phyloP scores from a whole-genome alignment of 106 monocot genomes.

The Acorus calamus region DNA sequence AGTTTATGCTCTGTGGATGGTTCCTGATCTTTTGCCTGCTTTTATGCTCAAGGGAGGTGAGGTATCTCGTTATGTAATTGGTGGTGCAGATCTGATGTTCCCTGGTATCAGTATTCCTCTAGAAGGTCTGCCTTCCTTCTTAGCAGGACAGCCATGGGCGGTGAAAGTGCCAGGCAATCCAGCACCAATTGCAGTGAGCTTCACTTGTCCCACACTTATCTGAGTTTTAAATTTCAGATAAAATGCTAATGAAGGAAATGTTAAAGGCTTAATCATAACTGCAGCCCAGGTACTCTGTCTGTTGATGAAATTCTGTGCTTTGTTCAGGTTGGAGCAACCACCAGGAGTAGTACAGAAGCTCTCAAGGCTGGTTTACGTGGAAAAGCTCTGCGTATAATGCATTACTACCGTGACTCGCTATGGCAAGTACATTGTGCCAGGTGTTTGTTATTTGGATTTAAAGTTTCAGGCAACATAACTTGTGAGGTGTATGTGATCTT shows the following conservation, averaged over 20 bases:
- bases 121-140: constrained; percentile 78
- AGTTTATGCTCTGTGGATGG: constrained; percentile 98
- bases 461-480: no score
- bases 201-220: no score
- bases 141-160: constrained; percentile 72
- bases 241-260: no score
- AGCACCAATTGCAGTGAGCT: constrained; percentile 86
- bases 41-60: constrained; percentile 86
- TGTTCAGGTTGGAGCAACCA: constrained; percentile 72
- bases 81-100: constrained; percentile 99
- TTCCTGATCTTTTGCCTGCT: constrained; percentile 73
- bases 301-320: background rate
- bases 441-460: background rate
- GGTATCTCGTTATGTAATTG: constrained; percentile 82
- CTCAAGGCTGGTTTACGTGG: constrained; percentile 87
- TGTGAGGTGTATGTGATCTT: background rate
- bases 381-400: constrained; percentile 77
- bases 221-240: no score
- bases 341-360: constrained; percentile 63
- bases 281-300: background rate
- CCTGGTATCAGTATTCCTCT: constrained; percentile 82
- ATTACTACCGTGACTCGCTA: constrained; percentile 69
- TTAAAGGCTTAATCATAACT: background rate
- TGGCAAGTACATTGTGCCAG: constrained; percentile 52
- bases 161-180: constrained; percentile 94